Conservation (phyloP, 2,329 filamentous ascomycete genomes). For the Phaeoacremonium minimum region DNA sequence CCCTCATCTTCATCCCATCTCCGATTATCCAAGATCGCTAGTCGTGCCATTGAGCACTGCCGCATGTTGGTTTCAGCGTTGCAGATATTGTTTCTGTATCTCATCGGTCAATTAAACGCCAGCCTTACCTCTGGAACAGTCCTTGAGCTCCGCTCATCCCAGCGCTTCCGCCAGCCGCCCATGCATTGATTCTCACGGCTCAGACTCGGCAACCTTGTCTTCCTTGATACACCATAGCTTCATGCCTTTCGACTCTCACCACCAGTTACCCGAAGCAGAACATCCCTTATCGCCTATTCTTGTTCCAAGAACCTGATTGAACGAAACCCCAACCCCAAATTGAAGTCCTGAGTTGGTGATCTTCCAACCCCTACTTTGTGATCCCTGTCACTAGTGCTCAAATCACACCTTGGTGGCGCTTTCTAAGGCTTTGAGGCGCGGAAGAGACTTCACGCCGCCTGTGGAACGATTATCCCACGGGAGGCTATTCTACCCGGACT, state of each 20-base stretch:
- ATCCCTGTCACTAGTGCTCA: neutral
- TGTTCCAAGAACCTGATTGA: no score
- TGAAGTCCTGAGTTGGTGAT: no score
- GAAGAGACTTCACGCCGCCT: neutral
- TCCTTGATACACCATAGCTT: constrained; percentile 4
- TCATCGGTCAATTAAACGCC: no score
- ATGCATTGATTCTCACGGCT: constrained; percentile 5
- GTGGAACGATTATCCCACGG: constrained; percentile 11
- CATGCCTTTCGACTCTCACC: constrained; percentile 2
- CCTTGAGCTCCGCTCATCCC: no score
- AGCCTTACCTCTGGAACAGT: no score
- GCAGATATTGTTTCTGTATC: neutral
- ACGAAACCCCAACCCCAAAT: no score
- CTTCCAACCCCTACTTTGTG: no score
- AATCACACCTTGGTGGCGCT: neutral
- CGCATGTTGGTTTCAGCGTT: constrained; percentile 9
- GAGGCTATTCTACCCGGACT: constrained; percentile 10
- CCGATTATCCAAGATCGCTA: neutral
- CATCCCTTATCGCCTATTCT: no score
- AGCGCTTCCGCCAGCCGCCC: neutral
- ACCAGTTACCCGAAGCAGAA: no score
- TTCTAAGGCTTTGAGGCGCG: neutral
- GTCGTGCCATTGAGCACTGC: constrained; percentile 1
- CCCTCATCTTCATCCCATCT: no score
- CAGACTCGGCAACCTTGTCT: constrained; percentile 1